Evolutionary conservation across 805 yeast genomes (phyloP), one percentile per base, ranked within the genome.

Genomic region (Lipomyces mesembrius): DNA sequence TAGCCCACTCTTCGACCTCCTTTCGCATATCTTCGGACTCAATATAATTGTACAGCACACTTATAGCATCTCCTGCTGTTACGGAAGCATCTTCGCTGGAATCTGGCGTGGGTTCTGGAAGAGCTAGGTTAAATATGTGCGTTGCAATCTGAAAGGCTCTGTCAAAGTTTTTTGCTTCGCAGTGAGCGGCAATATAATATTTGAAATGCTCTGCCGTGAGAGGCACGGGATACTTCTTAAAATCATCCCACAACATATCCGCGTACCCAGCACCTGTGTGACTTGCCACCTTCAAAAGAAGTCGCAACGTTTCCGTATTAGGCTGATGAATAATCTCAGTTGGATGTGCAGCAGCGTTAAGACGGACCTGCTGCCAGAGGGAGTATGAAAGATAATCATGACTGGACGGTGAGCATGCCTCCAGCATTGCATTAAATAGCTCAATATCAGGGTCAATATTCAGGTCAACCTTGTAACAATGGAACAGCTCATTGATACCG

Each of bases 121-220:
- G 86, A 67, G 82, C 80, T 3, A 35, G 39, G 46, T 83, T 83
- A 37, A 78, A 81, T 75, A 87, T 82, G 35, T 79, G 80, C 25
- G 80, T 79, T 2, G 85, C 81, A 34, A 86, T 75, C 20, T 79
- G 78, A 6, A 87, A 77, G 0, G 95, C 95, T 2, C 84, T 82
- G 9, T 82, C 82, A 51, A 82, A 83, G 57, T 82, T 78, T 8
- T 89, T 92, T 74, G 87, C 86, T 71, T 87, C 88, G 67, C 90
- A 88, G 74, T 89, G 87, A 0, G 92, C 90, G 64, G 88, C 84
- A 43, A 90, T 76, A 72, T 84, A 87, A 74, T 88, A 91, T 53
- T 81, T 82, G 74, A 83, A 83, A 43, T 87, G 81, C 9, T 81
- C 81, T 46, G 82, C 77, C 66, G 84, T 82, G 0, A 91, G 90